These are phyloP conservation scores for Marvania coccoides DNA, from an alignment of 139 green algal species.

Conservation along the genomic window DNA sequence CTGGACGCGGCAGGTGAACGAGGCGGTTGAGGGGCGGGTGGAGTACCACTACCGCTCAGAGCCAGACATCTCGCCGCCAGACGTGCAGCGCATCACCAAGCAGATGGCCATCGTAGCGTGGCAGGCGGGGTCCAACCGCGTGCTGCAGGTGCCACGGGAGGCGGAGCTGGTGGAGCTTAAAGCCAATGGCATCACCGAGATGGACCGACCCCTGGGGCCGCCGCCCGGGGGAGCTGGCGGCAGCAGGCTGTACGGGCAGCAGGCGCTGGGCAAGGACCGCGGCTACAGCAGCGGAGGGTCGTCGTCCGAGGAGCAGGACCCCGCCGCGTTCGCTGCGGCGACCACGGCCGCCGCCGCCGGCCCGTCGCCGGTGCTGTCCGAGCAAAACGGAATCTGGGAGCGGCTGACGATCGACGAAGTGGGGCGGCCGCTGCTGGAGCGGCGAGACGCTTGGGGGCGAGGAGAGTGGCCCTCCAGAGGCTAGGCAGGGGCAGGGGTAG, in stretches of 20 bases:
- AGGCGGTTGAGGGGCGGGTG: conserved; percentile 69
- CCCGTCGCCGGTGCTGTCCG: background rate
- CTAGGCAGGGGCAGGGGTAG: too few species aligned
- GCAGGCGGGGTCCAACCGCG: conserved; percentile 83
- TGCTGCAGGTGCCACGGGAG: conserved; percentile 70
- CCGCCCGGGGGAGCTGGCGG: background rate
- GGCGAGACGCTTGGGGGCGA: conserved; percentile 66
- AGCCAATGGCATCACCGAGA: conserved; percentile 39
- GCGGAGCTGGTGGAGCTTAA: conserved; percentile 35
- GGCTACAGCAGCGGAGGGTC: background rate
- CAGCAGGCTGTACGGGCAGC: conserved; percentile 28
- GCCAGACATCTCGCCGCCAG: conserved; percentile 58
- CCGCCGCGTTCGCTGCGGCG: background rate
- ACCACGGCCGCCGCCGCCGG: background rate
- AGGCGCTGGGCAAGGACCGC: conserved; percentile 27
- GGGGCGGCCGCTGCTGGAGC: conserved; percentile 50
- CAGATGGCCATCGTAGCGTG: conserved; percentile 94
- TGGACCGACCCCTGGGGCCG: conserved; percentile 32
- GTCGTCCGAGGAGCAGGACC: background rate
- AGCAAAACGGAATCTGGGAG: conserved; percentile 56
- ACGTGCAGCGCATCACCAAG: conserved; percentile 77
- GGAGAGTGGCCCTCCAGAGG: background rate
- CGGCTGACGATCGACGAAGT: conserved; percentile 41
- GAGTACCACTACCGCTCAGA: conserved; percentile 66
- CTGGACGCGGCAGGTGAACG: conserved; percentile 48